Percentiles rank a stretch among this genome's conserved stretches.
phyloP scores from a whole-genome alignment of 75 land plant genomes.

The Pseudotsuga menziesii region DNA sequence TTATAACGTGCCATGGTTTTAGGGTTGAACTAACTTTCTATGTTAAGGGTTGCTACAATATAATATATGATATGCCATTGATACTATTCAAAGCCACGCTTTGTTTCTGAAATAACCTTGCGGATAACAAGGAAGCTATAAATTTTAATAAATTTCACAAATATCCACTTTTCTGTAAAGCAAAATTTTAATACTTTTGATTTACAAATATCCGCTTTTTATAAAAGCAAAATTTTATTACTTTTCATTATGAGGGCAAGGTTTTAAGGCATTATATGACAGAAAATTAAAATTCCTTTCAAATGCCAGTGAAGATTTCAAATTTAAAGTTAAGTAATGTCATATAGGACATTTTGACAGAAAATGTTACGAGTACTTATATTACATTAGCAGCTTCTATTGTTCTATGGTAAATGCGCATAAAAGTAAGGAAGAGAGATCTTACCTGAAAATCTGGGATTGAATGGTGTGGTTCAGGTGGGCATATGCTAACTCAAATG shows the following conservation, averaged over 20 bases:
- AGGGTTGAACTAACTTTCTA: neutral
- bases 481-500: conserved; percentile 91
- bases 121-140: neutral
- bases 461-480: conserved; percentile 58
- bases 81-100: neutral
- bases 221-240: neutral
- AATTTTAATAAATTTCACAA: neutral
- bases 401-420: neutral
- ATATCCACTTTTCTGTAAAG: neutral
- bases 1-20: neutral
- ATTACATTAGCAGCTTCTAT: neutral
- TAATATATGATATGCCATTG: neutral
- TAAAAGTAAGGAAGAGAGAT: neutral
- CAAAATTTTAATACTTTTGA: neutral
- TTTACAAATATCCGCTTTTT: neutral
- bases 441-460: conserved; percentile 56
- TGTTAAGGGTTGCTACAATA: neutral
- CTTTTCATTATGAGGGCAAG: neutral
- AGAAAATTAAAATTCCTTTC: neutral
- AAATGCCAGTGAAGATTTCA: neutral
- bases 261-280: neutral
- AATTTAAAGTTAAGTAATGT: no score
- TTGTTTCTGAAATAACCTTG: neutral
- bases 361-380: neutral
- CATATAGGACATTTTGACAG: neutral